phyloP scores from a whole-genome alignment of 352 stramenopile species.

The Globisporangium cylindrosporum region DNA sequence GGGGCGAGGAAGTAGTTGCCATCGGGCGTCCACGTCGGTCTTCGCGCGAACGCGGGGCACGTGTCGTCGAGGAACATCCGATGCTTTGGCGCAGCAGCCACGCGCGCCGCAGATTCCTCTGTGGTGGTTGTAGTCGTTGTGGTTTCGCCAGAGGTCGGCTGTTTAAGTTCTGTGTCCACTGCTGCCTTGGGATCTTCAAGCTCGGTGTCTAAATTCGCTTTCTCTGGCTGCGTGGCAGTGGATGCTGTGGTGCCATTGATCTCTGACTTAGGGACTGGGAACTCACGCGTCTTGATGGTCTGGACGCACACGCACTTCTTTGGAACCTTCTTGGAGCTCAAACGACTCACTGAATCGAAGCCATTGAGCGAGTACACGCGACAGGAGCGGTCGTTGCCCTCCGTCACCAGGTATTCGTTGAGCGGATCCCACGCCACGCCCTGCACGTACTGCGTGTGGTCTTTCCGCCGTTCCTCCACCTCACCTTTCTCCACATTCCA shows the following conservation, averaged over 20 bases:
- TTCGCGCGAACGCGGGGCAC: constrained; percentile 93
- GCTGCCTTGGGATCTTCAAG: constrained; percentile 14
- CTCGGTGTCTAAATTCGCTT: neutral
- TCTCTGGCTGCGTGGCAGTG: neutral
- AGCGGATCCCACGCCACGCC: constrained; percentile 95
- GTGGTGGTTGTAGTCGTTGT: neutral
- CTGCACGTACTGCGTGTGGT: constrained; percentile 97
- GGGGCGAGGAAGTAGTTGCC: constrained; percentile 91
- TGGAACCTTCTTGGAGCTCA: constrained; percentile 59
- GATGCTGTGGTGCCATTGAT: neutral
- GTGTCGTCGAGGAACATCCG: constrained; percentile 94
- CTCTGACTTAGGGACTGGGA: constrained; percentile 20
- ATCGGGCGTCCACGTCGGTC: constrained; percentile 91
- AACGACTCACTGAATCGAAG: constrained; percentile 43
- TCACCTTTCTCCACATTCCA: constrained; percentile 82
- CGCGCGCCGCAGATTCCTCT: constrained; percentile 6
- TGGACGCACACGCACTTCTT: constrained; percentile 77
- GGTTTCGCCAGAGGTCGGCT: constrained; percentile 3
- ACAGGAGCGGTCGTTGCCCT: constrained; percentile 93
- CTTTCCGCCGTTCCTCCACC: constrained; percentile 81
- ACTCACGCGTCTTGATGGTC: constrained; percentile 77
- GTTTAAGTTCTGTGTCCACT: constrained; percentile 7
- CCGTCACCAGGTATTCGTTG: constrained; percentile 92
- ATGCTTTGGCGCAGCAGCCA: constrained; percentile 43
- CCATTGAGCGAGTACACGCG: constrained; percentile 88